These are phyloP conservation scores for Boletus pseudopeckii DNA, from an alignment of 768 basidiomycete species.

Conservation along the genomic window DNA sequence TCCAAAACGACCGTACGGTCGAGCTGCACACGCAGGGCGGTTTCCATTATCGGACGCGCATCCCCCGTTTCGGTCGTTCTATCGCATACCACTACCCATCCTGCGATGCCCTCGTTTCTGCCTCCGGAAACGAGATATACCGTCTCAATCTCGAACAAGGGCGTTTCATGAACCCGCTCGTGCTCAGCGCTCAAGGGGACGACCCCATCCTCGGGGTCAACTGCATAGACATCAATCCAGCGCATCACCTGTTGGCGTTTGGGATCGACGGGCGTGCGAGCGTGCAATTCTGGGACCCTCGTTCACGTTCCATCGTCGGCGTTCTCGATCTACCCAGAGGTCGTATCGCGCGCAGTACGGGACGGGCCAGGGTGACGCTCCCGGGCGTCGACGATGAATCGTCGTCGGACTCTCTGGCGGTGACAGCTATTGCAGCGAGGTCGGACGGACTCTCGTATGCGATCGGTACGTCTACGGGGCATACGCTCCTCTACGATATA, in stretches of 20 bases:
- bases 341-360: slow-evolving; percentile 45
- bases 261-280: slow-evolving; percentile 84
- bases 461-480: slow-evolving; percentile 91
- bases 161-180: slow-evolving; percentile 81
- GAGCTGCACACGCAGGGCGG: slow-evolving; percentile 94
- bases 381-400: slow-evolving; percentile 35
- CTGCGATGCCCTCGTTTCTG: slow-evolving; percentile 85
- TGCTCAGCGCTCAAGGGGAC: slow-evolving; percentile 48
- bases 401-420: slow-evolving; percentile 38
- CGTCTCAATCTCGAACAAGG: slow-evolving; percentile 96
- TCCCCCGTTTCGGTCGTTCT: slow-evolving; percentile 91
- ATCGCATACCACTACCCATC: slow-evolving; percentile 92
- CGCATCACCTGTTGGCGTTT: slow-evolving; percentile 86
- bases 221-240: slow-evolving; percentile 86
- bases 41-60: slow-evolving; percentile 87
- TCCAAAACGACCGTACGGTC: slow-evolving; percentile 93
- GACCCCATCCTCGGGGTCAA: slow-evolving; percentile 81
- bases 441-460: slow-evolving; percentile 91
- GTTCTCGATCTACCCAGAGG: slow-evolving; percentile 57
- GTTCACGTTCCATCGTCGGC: slow-evolving; percentile 75
- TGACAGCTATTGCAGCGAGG: slow-evolving; percentile 84
- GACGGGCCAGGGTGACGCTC: slow-evolving; percentile 27
- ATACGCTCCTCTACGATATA: slow-evolving; percentile 92
- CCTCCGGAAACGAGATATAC: slow-evolving; percentile 84
- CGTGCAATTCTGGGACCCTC: slow-evolving; percentile 95